Conservation (phyloP, 371 early-diverging fungal species). For the Lichtheimia ramosa region DNA sequence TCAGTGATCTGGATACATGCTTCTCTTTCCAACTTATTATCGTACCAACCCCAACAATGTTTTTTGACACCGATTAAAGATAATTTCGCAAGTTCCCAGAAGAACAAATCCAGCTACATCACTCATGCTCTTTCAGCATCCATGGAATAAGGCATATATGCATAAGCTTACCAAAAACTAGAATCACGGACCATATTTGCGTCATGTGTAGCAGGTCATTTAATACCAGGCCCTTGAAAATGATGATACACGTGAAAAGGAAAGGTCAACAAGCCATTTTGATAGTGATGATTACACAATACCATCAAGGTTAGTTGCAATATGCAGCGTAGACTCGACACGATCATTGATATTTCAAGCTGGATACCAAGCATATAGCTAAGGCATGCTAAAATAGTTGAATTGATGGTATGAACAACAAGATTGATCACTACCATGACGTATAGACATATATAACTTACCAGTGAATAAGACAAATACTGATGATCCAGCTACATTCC, state of each 20-base stretch:
- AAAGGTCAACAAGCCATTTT: no score
- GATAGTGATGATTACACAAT: not conserved
- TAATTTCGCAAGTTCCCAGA: slow-evolving; percentile 9
- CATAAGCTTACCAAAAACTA: slow-evolving; percentile 10
- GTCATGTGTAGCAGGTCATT: slow-evolving; percentile 9
- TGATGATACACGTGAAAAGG: not conserved
- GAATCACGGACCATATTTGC: slow-evolving; percentile 1
- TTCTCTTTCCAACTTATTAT: not conserved
- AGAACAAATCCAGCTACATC: slow-evolving; percentile 6
- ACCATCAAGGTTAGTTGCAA: slow-evolving; percentile 12
- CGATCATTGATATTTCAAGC: slow-evolving; percentile 4
- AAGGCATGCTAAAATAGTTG: not conserved
- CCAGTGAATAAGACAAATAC: slow-evolving; percentile 10
- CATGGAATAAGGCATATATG: not conserved
- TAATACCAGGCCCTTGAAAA: slow-evolving; percentile 9
- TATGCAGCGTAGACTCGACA: slow-evolving; percentile 11
- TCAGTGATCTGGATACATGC: not conserved
- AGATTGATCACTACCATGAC: not conserved
- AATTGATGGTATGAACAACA: not conserved
- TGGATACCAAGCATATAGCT: not conserved
- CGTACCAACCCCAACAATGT: slow-evolving; percentile 11
- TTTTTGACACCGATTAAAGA: slow-evolving; percentile 5
- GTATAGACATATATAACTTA: no score
- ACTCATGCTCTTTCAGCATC: not conserved
- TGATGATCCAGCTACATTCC: slow-evolving; percentile 10